These are phyloP conservation scores for Podila clonocystis DNA, from an alignment of 192 early-diverging fungal genomes.

Conservation along the genomic window DNA sequence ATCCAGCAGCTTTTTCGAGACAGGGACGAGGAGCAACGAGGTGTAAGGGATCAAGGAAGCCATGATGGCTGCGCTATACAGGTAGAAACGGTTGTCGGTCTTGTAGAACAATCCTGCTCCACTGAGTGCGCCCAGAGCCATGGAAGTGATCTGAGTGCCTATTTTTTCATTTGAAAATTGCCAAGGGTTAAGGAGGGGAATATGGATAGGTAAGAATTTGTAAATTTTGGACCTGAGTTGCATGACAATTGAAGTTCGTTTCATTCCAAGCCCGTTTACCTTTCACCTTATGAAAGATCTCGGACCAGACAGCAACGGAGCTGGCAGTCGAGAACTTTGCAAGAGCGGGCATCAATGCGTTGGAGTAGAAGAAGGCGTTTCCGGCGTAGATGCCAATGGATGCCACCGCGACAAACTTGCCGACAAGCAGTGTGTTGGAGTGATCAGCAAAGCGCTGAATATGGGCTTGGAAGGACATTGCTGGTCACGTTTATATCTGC, in stretches of 20 bases:
- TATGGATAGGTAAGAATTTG: not conserved
- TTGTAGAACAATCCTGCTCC: constrained; percentile 30
- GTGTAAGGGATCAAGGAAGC: constrained; percentile 20
- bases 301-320: constrained; percentile 21
- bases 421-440: constrained; percentile 12
- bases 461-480: constrained; percentile 10
- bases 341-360: constrained; percentile 16
- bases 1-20: constrained; percentile 30
- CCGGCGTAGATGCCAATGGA: constrained; percentile 18
- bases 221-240: not conserved
- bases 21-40: constrained; percentile 4
- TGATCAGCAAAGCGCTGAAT: constrained; percentile 11
- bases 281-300: constrained; percentile 4
- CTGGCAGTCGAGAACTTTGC: constrained; percentile 15
- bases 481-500: not conserved
- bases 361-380: constrained; percentile 9
- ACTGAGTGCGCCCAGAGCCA: constrained; percentile 8
- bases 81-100: constrained; percentile 39
- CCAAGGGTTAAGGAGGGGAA: no score
- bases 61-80: constrained; percentile 28
- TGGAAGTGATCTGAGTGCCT: constrained; percentile 12
- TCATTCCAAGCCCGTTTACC: not conserved
- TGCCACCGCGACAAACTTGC: constrained; percentile 21
- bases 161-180: no score
- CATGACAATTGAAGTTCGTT: no score